Percentiles rank a stretch among this genome's conserved stretches.
Conservation (phyloP, 805 yeast genomes). For the Metschnikowia lachancei region DNA sequence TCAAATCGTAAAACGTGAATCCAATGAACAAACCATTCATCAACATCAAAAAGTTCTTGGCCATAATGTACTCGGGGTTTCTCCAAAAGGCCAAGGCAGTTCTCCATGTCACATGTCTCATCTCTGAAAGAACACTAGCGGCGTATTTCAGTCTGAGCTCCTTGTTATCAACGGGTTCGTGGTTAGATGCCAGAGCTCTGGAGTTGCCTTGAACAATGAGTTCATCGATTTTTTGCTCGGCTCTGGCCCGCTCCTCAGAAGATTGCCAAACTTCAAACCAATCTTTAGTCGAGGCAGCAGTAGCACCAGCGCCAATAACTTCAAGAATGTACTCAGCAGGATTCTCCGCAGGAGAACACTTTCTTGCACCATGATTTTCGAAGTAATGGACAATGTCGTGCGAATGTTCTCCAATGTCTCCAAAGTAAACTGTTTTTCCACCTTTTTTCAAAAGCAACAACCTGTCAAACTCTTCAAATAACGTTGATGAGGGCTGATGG, state of each 20-base stretch:
- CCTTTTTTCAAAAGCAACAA: conserved; percentile 46
- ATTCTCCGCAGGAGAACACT: conserved; percentile 15
- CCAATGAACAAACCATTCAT: conserved; percentile 38
- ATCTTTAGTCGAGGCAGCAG: conserved; percentile 14
- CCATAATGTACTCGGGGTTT: conserved; percentile 18
- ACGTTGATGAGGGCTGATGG: conserved; percentile 49
- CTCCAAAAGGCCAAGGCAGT: conserved; percentile 18
- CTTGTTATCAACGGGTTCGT: conserved; percentile 3
- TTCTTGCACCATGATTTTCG: conserved; percentile 15
- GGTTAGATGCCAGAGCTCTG: neutral
- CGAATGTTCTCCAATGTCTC: conserved; percentile 18
- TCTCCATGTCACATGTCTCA: conserved; percentile 12
- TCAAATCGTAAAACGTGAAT: conserved; percentile 35
- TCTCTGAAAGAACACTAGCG: conserved; percentile 8
- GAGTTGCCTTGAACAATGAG: conserved; percentile 9
- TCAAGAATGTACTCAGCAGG: conserved; percentile 21
- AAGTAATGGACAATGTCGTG: conserved; percentile 14
- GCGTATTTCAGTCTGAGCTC: conserved; percentile 16
- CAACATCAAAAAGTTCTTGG: conserved; percentile 28
- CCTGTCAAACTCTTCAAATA: conserved; percentile 57
- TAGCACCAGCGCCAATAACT: conserved; percentile 21
- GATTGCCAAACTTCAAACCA: conserved; percentile 19
- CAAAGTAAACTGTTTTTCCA: conserved; percentile 21
- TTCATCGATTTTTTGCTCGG: conserved; percentile 13
- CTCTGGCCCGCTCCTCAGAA: conserved; percentile 10